Percentiles rank a stretch among this genome's conserved stretches.
These are phyloP conservation scores for Thecamonas trahens DNA, from an alignment of 78 protist species.

Conservation along the genomic window DNA sequence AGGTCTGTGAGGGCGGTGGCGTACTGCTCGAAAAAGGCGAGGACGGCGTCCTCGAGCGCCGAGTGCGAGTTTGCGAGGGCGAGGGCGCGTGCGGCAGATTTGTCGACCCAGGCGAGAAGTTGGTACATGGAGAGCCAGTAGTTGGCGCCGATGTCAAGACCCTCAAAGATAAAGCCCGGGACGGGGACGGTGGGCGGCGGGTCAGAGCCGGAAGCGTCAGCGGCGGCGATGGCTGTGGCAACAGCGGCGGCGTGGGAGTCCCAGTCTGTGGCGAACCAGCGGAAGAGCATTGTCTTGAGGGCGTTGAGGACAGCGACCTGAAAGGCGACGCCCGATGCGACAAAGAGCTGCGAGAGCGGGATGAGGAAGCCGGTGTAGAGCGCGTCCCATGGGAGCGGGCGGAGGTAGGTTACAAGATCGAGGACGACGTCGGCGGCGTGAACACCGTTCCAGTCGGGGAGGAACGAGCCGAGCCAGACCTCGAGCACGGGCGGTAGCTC, in stretches of 20 bases:
- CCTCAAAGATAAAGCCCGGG: too few relatives aligned
- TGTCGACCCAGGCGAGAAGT: too few relatives aligned
- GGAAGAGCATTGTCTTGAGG: neutral
- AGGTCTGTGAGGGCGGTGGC: neutral
- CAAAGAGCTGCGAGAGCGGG: neutral
- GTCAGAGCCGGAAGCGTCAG: too few relatives aligned
- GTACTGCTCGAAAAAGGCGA: neutral
- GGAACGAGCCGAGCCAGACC: neutral
- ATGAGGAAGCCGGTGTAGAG: neutral
- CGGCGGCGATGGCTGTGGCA: too few relatives aligned
- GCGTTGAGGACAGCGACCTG: too few relatives aligned
- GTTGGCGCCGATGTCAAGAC: too few relatives aligned
- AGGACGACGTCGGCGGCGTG: neutral
- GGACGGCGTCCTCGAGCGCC: neutral
- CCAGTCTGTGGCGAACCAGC: neutral
- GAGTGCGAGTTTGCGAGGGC: too few relatives aligned
- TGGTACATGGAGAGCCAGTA: too few relatives aligned
- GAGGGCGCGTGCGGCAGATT: too few relatives aligned
- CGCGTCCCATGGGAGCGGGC: neutral
- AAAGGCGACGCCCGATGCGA: too few relatives aligned
- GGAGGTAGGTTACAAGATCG: neutral
- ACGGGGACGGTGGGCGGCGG: too few relatives aligned
- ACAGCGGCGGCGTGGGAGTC: too few relatives aligned
- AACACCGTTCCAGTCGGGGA: neutral
- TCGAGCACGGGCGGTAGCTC: neutral